phyloP scores from a whole-genome alignment of 2,329 filamentous ascomycete species.

The Chalaropsis ovoidea region DNA sequence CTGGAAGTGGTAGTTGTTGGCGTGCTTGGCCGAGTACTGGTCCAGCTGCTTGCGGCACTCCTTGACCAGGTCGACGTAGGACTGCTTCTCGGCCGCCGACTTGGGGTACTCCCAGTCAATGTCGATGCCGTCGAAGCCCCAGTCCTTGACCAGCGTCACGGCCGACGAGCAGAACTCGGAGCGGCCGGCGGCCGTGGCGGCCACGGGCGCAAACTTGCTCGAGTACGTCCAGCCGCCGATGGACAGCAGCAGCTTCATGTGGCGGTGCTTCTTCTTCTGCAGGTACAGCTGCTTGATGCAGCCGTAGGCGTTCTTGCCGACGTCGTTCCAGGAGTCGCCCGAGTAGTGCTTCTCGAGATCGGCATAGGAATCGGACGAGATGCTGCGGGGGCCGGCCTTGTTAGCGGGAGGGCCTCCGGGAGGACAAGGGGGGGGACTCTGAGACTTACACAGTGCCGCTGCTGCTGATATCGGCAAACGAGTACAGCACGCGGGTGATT shows the following conservation, averaged over 20 bases:
- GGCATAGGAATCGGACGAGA: constrained; percentile 51
- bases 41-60: constrained; percentile 39
- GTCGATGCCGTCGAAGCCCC: constrained; percentile 49
- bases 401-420: background rate
- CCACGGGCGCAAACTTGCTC: constrained; percentile 54
- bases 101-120: constrained; percentile 49
- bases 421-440: background rate
- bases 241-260: constrained; percentile 68
- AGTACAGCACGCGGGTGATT: constrained; percentile 63
- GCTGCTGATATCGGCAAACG: constrained; percentile 26
- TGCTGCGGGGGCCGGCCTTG: constrained; percentile 31
- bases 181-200: constrained; percentile 51
- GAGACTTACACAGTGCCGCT: constrained; percentile 29
- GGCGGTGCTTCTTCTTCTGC: constrained; percentile 64
- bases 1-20: constrained; percentile 39
- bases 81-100: constrained; percentile 34
- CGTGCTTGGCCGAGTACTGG: constrained; percentile 34
- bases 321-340: constrained; percentile 49
- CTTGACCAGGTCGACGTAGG: constrained; percentile 37
- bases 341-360: constrained; percentile 60
- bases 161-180: constrained; percentile 57
- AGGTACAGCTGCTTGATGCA: constrained; percentile 67
- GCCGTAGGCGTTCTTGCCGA: constrained; percentile 60
- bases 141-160: constrained; percentile 59
- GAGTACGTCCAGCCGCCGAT: constrained; percentile 77